phyloP scores from a whole-genome alignment of 208 protist genomes.

The Trypanosoma vivax region DNA sequence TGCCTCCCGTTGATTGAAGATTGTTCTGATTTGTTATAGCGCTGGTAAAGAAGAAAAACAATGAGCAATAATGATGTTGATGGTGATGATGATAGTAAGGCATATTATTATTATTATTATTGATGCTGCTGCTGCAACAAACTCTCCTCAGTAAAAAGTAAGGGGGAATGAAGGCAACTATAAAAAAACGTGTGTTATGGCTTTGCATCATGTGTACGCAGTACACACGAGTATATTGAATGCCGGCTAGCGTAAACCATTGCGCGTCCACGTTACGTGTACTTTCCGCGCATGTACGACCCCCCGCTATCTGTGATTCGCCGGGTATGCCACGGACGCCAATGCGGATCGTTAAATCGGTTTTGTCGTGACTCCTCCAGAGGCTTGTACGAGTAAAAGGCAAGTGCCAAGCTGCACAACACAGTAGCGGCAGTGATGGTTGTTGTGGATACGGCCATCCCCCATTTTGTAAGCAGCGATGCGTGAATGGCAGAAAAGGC shows the following conservation, averaged over 20 bases:
- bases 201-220: too few species aligned
- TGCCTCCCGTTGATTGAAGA: not conserved
- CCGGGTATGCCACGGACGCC: constrained; percentile 72
- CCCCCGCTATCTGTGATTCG: constrained; percentile 34
- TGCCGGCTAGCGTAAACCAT: too few species aligned
- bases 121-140: too few species aligned
- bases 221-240: too few species aligned
- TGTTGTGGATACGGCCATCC: constrained; percentile 31
- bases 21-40: not conserved
- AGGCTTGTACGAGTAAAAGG: constrained; percentile 57
- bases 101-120: too few species aligned
- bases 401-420: constrained; percentile 32
- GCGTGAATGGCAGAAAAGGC: constrained; percentile 45
- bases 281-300: constrained; percentile 60
- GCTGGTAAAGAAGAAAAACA: constrained; percentile 8
- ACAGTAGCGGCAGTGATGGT: constrained; percentile 24
- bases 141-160: too few species aligned
- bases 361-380: constrained; percentile 45
- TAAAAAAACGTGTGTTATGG: too few species aligned
- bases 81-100: too few species aligned
- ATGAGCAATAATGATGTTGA: too few species aligned
- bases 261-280: constrained; percentile 31
- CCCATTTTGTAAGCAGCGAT: constrained; percentile 53
- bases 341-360: constrained; percentile 67
- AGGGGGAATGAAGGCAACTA: too few species aligned